These are phyloP conservation scores for Austroboletus festivus DNA, from an alignment of 768 basidiomycete species.

Conservation along the genomic window DNA sequence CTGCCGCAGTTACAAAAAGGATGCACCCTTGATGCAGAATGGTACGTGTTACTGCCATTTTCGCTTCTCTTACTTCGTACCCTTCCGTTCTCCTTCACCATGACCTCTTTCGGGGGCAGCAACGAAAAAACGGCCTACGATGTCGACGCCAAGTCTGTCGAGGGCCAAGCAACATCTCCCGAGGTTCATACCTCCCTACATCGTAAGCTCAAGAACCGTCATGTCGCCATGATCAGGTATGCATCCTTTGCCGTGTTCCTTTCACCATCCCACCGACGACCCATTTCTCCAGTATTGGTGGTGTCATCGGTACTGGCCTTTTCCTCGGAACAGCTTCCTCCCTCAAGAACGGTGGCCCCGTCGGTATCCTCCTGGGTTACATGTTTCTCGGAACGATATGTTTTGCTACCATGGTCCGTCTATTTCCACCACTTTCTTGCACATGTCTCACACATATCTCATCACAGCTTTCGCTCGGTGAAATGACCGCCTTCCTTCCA, in stretches of 20 bases:
- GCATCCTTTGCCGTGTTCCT: background rate
- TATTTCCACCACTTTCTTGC: background rate
- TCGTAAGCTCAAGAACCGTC: conserved; percentile 33
- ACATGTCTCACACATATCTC: background rate
- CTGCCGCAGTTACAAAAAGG: no score
- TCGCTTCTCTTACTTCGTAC: background rate
- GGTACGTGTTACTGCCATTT: conserved; percentile 3
- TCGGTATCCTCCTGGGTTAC: conserved; percentile 47
- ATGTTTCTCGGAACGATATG: conserved; percentile 36
- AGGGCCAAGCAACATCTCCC: conserved; percentile 2
- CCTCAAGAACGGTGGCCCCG: conserved; percentile 41
- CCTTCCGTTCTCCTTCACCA: background rate
- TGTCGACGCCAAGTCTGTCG: conserved; percentile 3
- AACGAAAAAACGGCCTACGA: conserved; percentile 1
- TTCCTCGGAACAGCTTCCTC: conserved; percentile 35
- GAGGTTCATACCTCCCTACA: conserved; percentile 11
- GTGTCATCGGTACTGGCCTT: conserved; percentile 43
- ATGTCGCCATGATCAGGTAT: conserved; percentile 37
- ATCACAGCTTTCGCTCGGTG: conserved; percentile 36
- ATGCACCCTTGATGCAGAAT: background rate
- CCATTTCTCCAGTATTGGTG: conserved; percentile 23
- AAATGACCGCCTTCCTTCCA: conserved; percentile 46
- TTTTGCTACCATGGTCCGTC: conserved; percentile 36
- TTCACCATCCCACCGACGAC: background rate
- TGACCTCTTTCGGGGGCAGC: conserved; percentile 6